These are phyloP conservation scores for Trichoderma citrinoviride DNA, from an alignment of 2,329 filamentous ascomycete genomes.

Conservation along the genomic window DNA sequence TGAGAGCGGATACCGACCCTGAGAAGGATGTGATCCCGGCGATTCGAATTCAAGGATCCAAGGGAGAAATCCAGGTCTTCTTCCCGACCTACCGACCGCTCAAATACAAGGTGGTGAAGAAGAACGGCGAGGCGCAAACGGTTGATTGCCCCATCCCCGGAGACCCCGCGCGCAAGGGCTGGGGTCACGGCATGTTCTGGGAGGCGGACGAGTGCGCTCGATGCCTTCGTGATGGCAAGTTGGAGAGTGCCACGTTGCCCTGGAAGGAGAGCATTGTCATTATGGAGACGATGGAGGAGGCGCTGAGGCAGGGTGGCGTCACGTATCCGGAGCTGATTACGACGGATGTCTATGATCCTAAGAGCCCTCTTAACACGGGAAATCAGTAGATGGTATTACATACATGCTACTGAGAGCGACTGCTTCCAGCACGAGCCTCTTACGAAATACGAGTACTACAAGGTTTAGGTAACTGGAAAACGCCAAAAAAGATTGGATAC, in stretches of 20 bases:
- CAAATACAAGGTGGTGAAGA: constrained; percentile 61
- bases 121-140: constrained; percentile 47
- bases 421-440: background rate
- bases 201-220: constrained; percentile 77
- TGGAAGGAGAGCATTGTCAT: constrained; percentile 77
- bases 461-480: background rate
- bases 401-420: no score
- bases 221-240: constrained; percentile 71
- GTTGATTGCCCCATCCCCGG: constrained; percentile 54
- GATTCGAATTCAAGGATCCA: constrained; percentile 76
- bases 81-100: constrained; percentile 69
- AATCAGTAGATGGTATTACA: constrained; percentile 36
- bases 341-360: constrained; percentile 55
- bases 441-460: no score
- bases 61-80: constrained; percentile 78
- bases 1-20: constrained; percentile 62
- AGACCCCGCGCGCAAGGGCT: constrained; percentile 45
- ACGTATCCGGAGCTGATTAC: constrained; percentile 56
- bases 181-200: constrained; percentile 85
- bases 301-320: constrained; percentile 52
- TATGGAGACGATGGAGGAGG: constrained; percentile 69
- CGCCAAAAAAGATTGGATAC: background rate
- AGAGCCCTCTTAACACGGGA: constrained; percentile 62
- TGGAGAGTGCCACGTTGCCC: constrained; percentile 69
- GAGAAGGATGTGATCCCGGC: constrained; percentile 59